These are phyloP conservation scores for Agrocybe pediades DNA, from an alignment of 768 basidiomycete species.

Conservation along the genomic window DNA sequence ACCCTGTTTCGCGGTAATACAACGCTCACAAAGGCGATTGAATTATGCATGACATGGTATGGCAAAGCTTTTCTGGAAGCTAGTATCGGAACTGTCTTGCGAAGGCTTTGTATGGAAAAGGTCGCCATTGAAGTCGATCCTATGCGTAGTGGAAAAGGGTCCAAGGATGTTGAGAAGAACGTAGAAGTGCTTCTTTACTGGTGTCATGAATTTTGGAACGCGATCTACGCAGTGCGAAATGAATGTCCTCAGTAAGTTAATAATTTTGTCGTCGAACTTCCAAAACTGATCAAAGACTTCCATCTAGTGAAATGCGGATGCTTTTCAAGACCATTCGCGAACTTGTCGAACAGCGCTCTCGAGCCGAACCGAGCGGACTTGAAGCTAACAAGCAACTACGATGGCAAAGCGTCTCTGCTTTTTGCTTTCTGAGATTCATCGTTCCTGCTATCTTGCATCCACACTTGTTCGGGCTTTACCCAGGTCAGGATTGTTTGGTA, in stretches of 20 bases:
- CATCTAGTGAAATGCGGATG: conserved; percentile 67
- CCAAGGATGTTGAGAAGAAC: conserved; percentile 66
- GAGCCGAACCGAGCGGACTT: conserved; percentile 37
- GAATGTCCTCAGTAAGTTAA: conserved; percentile 74
- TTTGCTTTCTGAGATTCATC: conserved; percentile 87
- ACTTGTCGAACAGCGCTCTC: conserved; percentile 70
- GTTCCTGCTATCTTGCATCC: conserved; percentile 91
- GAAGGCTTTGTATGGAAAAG: conserved; percentile 70
- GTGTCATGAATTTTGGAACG: conserved; percentile 80
- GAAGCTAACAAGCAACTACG: conserved; percentile 58
- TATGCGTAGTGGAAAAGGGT: conserved; percentile 58
- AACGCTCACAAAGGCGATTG: conserved; percentile 72
- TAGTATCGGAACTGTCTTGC: conserved; percentile 72
- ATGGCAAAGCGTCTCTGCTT: conserved; percentile 86
- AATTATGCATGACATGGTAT: conserved; percentile 79
- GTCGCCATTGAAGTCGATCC: conserved; percentile 85
- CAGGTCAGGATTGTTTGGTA: conserved; percentile 48
- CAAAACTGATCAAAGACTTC: conserved; percentile 6
- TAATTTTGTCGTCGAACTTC: not conserved
- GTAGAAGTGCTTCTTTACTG: conserved; percentile 72
- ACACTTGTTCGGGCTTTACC: conserved; percentile 77
- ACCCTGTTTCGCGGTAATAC: conserved; percentile 76
- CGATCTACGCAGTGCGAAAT: conserved; percentile 71
- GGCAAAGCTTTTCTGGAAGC: conserved; percentile 81
- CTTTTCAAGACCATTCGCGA: conserved; percentile 71